Evolutionary conservation across 164 flowering plant species (phyloP).

Genomic region (Buxus sempervirens): DNA sequence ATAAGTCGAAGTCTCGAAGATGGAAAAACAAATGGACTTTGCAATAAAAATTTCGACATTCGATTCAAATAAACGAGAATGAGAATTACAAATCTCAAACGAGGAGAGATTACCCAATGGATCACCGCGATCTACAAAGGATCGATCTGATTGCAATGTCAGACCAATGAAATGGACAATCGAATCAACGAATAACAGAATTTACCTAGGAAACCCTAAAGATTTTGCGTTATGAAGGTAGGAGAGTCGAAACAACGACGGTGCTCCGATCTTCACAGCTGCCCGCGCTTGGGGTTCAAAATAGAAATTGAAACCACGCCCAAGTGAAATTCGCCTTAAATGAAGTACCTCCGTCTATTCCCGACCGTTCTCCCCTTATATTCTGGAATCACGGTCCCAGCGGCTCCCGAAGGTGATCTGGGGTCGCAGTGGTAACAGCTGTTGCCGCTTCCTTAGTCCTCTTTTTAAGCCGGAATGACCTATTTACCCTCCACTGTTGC

Average conservation of each 20-base stretch:
- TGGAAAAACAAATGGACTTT: too few relatives aligned
- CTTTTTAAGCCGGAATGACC: too few relatives aligned
- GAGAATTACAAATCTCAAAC: background rate
- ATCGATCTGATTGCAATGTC: background rate
- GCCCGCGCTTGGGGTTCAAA: background rate
- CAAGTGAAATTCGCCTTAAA: background rate
- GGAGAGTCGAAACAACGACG: too few relatives aligned
- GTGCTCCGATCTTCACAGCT: background rate
- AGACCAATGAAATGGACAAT: background rate
- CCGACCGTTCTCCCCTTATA: background rate
- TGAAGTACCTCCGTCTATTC: background rate
- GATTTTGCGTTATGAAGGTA: background rate
- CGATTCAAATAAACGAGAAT: background rate
- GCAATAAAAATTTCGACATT: background rate
- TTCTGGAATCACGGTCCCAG: conserved; percentile 1
- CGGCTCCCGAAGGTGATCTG: background rate
- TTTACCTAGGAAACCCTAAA: conserved; percentile 4
- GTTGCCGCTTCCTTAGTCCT: background rate
- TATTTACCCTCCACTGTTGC: too few relatives aligned
- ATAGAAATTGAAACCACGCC: conserved; percentile 1
- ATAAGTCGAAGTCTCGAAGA: background rate
- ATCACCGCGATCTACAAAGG: background rate
- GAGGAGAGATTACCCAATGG: background rate
- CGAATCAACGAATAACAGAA: background rate
- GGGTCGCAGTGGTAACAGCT: background rate